Evolutionary conservation across 1,284 basidiomycete species (phyloP).

Genomic region (Uromyces viciae-fabae): DNA sequence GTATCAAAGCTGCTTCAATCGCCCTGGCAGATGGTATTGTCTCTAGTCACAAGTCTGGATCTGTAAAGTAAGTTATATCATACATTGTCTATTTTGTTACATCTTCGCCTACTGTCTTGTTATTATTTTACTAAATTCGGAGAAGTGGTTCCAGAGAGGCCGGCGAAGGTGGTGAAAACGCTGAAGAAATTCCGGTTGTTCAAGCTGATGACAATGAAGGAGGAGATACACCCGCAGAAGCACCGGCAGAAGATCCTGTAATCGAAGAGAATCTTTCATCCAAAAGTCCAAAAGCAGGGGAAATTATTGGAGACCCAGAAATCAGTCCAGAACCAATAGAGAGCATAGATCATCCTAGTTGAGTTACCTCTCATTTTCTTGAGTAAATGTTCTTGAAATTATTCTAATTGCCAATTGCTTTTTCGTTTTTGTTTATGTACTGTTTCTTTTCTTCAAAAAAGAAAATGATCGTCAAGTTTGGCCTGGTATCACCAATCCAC

Average conservation of each 20-base stretch:
- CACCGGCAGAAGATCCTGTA: not conserved
- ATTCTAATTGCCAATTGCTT: not conserved
- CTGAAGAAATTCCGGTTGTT: no score
- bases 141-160: no score
- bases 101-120: no score
- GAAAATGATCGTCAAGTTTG: not conserved
- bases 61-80: no score
- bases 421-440: no score
- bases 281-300: not conserved
- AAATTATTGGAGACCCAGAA: not conserved
- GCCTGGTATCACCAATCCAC: not conserved
- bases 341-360: no score
- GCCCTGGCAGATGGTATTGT: not conserved
- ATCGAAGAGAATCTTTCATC: not conserved
- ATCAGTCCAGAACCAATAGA: not conserved
- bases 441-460: not conserved
- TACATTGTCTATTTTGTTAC: no score
- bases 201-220: no score
- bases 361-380: not conserved
- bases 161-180: no score
- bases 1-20: not conserved
- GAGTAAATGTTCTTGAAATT: not conserved
- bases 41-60: not conserved
- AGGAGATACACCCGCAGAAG: not conserved
- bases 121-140: no score